Evolutionary conservation across 2,329 filamentous ascomycete genomes (phyloP).

Genomic region (Paraconiothyrium sp.): DNA sequence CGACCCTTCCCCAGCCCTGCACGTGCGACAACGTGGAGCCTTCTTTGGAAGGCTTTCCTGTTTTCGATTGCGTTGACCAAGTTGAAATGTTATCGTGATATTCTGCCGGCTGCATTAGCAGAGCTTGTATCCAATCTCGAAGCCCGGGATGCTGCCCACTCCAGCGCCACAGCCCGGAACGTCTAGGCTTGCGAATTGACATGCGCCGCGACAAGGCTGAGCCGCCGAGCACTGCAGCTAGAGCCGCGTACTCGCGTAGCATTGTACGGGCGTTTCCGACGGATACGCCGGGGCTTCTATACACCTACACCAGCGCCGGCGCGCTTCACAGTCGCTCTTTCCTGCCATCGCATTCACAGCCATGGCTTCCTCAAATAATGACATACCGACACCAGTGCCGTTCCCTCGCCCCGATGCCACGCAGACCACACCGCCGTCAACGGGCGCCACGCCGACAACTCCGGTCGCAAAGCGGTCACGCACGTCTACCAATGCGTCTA

Average conservation of each 20-base stretch:
- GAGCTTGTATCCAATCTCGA: background rate
- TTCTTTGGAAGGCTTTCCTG: background rate
- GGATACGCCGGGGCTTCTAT: too few species aligned
- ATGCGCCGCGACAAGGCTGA: slow-evolving; percentile 16
- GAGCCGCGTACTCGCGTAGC: slow-evolving; percentile 4
- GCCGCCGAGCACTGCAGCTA: background rate
- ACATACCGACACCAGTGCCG: slow-evolving; percentile 36
- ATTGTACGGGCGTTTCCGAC: background rate
- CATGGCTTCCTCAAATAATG: slow-evolving; percentile 25
- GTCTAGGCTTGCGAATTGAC: slow-evolving; percentile 18
- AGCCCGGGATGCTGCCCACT: slow-evolving; percentile 15
- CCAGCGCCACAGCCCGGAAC: slow-evolving; percentile 15
- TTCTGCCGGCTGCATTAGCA: background rate
- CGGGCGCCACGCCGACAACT: slow-evolving; percentile 27
- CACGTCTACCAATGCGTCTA: slow-evolving; percentile 46
- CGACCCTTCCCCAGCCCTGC: slow-evolving; percentile 5
- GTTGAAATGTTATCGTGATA: background rate
- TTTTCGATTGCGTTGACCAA: background rate
- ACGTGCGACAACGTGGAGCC: background rate
- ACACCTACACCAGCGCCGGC: background rate
- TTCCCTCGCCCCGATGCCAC: slow-evolving; percentile 37
- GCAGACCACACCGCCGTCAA: slow-evolving; percentile 14
- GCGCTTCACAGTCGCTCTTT: slow-evolving; percentile 7
- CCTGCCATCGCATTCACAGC: slow-evolving; percentile 1
- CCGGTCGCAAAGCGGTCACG: slow-evolving; percentile 30